Base-by-base conservation (phyloP, 2,329 filamentous ascomycete species). In the Ambrosiella beaveri region DNA sequence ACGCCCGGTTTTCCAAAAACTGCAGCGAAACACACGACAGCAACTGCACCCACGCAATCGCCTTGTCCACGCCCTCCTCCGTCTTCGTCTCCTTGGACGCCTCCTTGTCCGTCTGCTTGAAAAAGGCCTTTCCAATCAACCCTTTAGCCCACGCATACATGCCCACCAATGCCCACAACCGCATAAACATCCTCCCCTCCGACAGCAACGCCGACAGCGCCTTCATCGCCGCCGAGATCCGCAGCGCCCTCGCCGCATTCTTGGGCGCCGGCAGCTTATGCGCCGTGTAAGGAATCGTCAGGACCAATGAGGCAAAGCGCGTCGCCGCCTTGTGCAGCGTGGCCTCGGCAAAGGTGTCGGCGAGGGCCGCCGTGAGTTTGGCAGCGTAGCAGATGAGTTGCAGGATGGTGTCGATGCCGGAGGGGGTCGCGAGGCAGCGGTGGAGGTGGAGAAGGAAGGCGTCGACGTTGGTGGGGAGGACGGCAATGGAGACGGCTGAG, bases 1-100 rank as follows among this genome's bases (percentile, higher is more conserved):
- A 95, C 13, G 85, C 85, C 44, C 78, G 76, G 71, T 95, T 96
- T 74, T 98, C 93, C 45, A 91, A 75, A 1, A 79, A 71, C 70
- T 96, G 89, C 73, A 86, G 95, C 8, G 73, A 67, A 8, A 85
- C 70, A 68, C 86, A 85, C 9, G 80, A 75, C 9, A 75, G 62
- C 17, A 95, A 79, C 68, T 93, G 86, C 6, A 78, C 72, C 69
- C 81, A 84, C 19, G 80, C 79, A 51, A 95, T 71, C 39, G 68
- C 63, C 7, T 66, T 67, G 61, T 74, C 74, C 59, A 75, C 65
- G 41, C 65, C 63, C 70, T 74, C 62, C 8, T 64, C 63, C 12
- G 62, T 62, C 12, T 62, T 61, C 2, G 62, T 61, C 17, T 63
- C 60, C 44, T 55, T 65, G 41, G 65, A 64, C 0, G 56, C 41